Base-by-base conservation (phyloP, 1,139 yeast genomes). In the Arxiozyma bovina region DNA sequence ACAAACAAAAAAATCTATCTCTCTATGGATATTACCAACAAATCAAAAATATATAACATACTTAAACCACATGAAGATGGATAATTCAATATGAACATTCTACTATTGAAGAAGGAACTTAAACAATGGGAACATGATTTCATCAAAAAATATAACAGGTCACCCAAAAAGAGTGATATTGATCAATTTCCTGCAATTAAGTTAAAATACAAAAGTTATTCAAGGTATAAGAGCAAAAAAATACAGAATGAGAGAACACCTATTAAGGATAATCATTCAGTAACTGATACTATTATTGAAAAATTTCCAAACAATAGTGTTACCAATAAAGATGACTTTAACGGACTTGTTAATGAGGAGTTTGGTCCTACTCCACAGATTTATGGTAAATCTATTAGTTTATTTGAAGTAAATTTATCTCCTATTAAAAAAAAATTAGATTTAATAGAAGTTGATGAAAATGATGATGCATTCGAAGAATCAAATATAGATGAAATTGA, bases 351-450 rank as follows among this genome's bases (percentile, higher is more conserved):
- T 9, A 45, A 45, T 45, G 48, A 45, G 22, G 49, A 46, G 7
- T 46, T 68, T 40, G 72, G 72, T 1, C 72, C 72, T 12, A 69
- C 72, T 0, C 72, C 72, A 4, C 72, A 69, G 52, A 62, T 69
- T 21, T 60, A 63, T 47, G 72, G 72, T 4, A 67, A 66, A 52
- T 63, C 68, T 8, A 60, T 68, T 20, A 63, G 71, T 47, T 61
- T 69, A 17, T 64, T 69, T 43, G 72, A 69, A 42, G 59, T 67
- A 61, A 60, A 58, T 21, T 45, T 69, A 7, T 68, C 72, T 3
- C 69, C 72, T 7, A 57, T 63, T 6, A 63, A 63, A 50, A 54
- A 51, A 25, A 48, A 43, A 42, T 34, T 49, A 43, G 48, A 27
- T 17, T 45, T 56, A 15, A 47, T 48, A 15, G 50, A 20, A 17